Conservation (phyloP, 1,139 yeast species). For the Taphrina communis region DNA sequence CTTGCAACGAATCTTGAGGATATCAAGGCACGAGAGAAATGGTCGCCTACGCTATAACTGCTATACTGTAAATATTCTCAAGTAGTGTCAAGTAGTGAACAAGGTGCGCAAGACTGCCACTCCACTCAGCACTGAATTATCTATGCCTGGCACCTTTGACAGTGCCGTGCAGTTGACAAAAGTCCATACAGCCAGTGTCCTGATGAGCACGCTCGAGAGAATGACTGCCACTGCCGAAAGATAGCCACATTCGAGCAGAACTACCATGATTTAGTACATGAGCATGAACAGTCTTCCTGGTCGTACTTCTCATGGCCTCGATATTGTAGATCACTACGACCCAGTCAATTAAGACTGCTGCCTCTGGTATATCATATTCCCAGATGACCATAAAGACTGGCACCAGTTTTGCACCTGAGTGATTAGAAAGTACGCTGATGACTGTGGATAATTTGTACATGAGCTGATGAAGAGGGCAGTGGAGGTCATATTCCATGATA, state of each 20-base stretch:
- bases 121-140: constrained; percentile 6
- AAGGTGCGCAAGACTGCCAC: constrained; percentile 14
- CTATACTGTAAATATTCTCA: constrained; percentile 1
- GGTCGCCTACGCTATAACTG: not conserved
- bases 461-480: constrained; percentile 66
- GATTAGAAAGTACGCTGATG: not conserved
- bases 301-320: constrained; percentile 60
- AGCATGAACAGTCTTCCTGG: too few species aligned
- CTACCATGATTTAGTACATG: constrained; percentile 1
- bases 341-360: constrained; percentile 65
- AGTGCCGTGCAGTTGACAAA: constrained; percentile 15
- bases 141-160: constrained; percentile 11
- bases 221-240: constrained; percentile 47
- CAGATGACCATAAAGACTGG: constrained; percentile 96
- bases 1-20: too few species aligned
- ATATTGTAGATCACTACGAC: constrained; percentile 67
- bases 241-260: constrained; percentile 42
- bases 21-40: not conserved
- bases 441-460: constrained; percentile 7
- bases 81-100: constrained; percentile 12
- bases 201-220: constrained; percentile 20
- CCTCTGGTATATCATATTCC: constrained; percentile 85
- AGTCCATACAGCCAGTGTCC: constrained; percentile 8
- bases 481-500: constrained; percentile 55
- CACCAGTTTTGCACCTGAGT: constrained; percentile 75